Evolutionary conservation across 23 red algal species (phyloP), one percentile per base, ranked within the genome.

Genomic region (Gracilaria vermiculophylla): DNA sequence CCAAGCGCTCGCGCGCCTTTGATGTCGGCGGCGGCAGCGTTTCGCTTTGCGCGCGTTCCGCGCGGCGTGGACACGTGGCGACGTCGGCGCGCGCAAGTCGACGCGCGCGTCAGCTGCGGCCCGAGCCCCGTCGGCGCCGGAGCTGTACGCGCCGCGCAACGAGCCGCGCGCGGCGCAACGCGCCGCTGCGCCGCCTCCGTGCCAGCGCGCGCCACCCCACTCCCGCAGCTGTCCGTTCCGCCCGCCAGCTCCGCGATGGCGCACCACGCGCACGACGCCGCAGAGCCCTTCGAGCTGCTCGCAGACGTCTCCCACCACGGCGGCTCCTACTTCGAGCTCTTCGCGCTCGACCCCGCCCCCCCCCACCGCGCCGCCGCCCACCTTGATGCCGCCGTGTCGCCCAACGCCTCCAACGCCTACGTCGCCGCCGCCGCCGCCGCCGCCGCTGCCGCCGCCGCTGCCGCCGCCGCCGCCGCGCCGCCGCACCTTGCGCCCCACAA

Each of bases 301-400:
- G 81, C 81, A 45, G 81, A 86, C 62, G 81, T 86, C 5, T 86
- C 81, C 29, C 81, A 86, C 32, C 81, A 86, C 32, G 81, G 81
- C 62, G 39, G 37, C 67, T 86, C 81, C 48, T 70, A 73, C 51
- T 86, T 86, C 66, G 81, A 86, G 45, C 61, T 86, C 15, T 70
- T 86, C 43, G 34, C 81, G 0, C 15, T 20, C 50, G 58, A 35
- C 6, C 8, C 27, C 6, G 29, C 37, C 76, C 20, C 31, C 9
- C 29, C 50, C 4, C 23, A 50, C 31, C 49, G 49, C 50, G 17
- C 23, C 45, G 42, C 33, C 34, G 34, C 37, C 28, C 36, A 20
- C 37, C 32, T 13, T 40, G 67, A 8, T 40, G 16, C 40, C 20
- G 28, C 58, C 21, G 58, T 31, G 29, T 31, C 29, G 29, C 58